A percentile compares a stretch with the other conserved stretches of the same genome.
These are phyloP conservation scores for Penicillium ochrochloron DNA, from an alignment of 495 filamentous ascomycete genomes.

Conservation along the genomic window DNA sequence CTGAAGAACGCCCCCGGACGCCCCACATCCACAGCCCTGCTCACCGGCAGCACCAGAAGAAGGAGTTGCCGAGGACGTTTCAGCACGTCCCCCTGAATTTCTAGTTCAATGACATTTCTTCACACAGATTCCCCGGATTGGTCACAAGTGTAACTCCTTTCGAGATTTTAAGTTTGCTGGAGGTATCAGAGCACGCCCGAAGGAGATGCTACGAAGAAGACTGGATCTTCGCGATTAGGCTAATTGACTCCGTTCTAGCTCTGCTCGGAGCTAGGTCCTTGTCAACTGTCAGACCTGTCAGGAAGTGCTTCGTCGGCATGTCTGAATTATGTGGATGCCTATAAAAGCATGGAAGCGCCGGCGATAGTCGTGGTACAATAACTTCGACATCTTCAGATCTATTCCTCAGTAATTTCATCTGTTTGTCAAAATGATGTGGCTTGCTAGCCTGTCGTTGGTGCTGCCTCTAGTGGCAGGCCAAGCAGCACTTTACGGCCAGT, in stretches of 20 bases:
- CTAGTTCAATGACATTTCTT: neutral
- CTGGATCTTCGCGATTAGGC: conserved; percentile 8
- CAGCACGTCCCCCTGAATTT: conserved; percentile 1
- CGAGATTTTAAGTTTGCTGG: neutral
- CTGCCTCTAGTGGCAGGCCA: conserved; percentile 7
- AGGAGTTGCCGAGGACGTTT: neutral
- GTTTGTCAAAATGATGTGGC: conserved; percentile 2
- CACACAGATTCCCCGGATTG: neutral
- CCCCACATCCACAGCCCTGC: neutral
- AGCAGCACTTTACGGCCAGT: conserved; percentile 11
- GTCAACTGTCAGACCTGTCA: neutral
- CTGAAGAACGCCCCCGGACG: neutral
- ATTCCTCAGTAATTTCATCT: neutral
- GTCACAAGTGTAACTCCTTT: neutral
- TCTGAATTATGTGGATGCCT: neutral
- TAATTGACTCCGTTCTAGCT: neutral
- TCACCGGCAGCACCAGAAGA: neutral
- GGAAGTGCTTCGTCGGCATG: neutral
- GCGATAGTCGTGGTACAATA: neutral
- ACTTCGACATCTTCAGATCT: neutral
- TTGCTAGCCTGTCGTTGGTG: conserved; percentile 2
- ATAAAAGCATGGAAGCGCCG: neutral
- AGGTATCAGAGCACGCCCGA: neutral
- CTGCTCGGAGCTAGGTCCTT: neutral
- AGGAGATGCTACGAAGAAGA: neutral